phyloP scores from a whole-genome alignment of 306 rosid genomes.

The Fragaria ananassa region DNA sequence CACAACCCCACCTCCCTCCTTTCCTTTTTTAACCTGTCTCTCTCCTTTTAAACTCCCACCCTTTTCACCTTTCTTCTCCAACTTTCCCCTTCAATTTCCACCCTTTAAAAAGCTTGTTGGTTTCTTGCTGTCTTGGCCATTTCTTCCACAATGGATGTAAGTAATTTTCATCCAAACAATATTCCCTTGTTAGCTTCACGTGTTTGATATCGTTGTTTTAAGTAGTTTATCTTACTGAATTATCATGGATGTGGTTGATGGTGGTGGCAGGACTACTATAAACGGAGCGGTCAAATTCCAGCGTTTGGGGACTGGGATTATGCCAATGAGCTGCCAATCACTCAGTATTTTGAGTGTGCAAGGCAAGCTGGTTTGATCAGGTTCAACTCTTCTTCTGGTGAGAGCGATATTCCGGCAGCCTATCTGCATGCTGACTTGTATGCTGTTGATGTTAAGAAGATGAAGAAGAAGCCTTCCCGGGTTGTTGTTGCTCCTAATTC shows the following conservation, averaged over 20 bases:
- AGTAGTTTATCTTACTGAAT: neutral
- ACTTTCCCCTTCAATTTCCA: neutral
- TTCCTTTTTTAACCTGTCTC: slow-evolving; percentile 20
- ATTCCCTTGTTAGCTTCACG: neutral
- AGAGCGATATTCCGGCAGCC: slow-evolving; percentile 32
- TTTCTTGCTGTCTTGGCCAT: neutral
- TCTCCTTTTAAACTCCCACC: neutral
- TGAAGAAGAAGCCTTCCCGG: slow-evolving; percentile 27
- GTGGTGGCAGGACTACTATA: slow-evolving; percentile 28
- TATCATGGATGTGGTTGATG: neutral
- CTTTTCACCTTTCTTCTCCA: neutral
- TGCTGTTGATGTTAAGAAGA: slow-evolving; percentile 41
- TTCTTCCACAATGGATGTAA: slow-evolving; percentile 25
- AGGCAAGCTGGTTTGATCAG: slow-evolving; percentile 84
- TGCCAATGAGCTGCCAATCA: slow-evolving; percentile 74
- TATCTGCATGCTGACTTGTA: slow-evolving; percentile 42
- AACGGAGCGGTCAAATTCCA: slow-evolving; percentile 76
- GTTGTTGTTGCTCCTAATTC: slow-evolving; percentile 6
- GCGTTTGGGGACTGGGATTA: slow-evolving; percentile 94
- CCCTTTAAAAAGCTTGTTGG: neutral
- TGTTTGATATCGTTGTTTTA: neutral
- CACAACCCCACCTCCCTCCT: neutral
- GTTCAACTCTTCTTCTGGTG: slow-evolving; percentile 76
- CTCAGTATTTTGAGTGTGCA: slow-evolving; percentile 84
- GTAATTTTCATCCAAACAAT: neutral